Conservation (phyloP, 352 stramenopile species). For the Pythium rhizo-oryzae region DNA sequence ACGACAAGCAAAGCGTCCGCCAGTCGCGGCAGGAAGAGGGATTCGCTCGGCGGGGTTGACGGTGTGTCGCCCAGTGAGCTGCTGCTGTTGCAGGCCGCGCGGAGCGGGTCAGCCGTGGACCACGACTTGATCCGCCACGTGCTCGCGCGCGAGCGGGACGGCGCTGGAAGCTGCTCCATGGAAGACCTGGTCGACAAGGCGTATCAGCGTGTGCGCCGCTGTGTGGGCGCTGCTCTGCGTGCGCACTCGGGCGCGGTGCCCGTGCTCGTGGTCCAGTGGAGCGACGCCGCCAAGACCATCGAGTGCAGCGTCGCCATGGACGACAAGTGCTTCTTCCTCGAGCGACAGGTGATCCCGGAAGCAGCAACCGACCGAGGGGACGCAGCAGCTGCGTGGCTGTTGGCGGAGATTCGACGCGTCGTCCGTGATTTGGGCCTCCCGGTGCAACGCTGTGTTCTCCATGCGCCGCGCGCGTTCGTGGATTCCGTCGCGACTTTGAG, state of each 20-base stretch:
- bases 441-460: background rate
- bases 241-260: background rate
- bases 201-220: constrained; percentile 3
- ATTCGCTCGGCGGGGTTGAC: background rate
- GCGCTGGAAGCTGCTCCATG: background rate
- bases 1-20: background rate
- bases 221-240: background rate
- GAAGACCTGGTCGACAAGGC: background rate
- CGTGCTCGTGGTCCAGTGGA: constrained; percentile 3
- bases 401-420: background rate
- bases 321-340: constrained; percentile 15
- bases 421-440: background rate
- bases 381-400: background rate
- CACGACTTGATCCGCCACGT: constrained; percentile 8
- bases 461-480: background rate
- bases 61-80: constrained; percentile 6
- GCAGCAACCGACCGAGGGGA: background rate
- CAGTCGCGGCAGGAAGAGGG: background rate
- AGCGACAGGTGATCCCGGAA: background rate
- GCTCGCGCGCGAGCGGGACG: constrained; percentile 4
- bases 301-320: constrained; percentile 1
- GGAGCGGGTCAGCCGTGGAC: background rate
- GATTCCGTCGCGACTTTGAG: background rate
- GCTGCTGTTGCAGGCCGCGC: constrained; percentile 21
- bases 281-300: background rate